A percentile compares a stretch with the other conserved stretches of the same genome.
These are phyloP conservation scores for Dissophora globulifera DNA, from an alignment of 192 early-diverging fungal genomes.

Conservation along the genomic window DNA sequence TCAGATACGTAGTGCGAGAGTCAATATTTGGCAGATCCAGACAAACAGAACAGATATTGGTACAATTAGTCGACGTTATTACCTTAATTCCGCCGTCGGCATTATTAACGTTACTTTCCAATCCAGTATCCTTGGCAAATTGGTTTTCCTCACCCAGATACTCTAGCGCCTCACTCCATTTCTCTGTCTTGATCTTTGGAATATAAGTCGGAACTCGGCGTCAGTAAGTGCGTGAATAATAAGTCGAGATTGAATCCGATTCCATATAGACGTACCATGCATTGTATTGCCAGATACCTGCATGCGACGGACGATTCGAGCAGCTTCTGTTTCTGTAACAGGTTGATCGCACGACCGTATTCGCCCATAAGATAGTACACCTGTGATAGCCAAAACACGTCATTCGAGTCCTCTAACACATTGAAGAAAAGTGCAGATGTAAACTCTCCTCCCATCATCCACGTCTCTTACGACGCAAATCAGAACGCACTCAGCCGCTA, in stretches of 20 bases:
- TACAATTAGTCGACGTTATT: too few relatives aligned
- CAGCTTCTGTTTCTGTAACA: slow-evolving; percentile 56
- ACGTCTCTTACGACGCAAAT: too few relatives aligned
- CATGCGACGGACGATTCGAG: slow-evolving; percentile 58
- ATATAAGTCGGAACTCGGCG: background rate
- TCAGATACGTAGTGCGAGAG: background rate
- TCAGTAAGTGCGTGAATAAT: too few relatives aligned
- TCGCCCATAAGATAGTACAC: slow-evolving; percentile 60
- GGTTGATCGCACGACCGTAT: slow-evolving; percentile 57
- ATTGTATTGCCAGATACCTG: slow-evolving; percentile 64
- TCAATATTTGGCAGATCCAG: too few relatives aligned
- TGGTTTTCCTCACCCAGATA: slow-evolving; percentile 63
- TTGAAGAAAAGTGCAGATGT: background rate
- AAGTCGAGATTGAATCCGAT: background rate
- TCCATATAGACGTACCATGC: slow-evolving; percentile 53
- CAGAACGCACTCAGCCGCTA: too few relatives aligned
- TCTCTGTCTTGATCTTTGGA: slow-evolving; percentile 56
- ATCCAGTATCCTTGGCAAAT: slow-evolving; percentile 22
- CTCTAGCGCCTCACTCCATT: slow-evolving; percentile 66
- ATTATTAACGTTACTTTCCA: slow-evolving; percentile 26
- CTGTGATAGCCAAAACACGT: slow-evolving; percentile 60
- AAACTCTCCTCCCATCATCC: too few relatives aligned
- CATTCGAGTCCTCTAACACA: slow-evolving; percentile 57
- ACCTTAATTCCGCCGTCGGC: slow-evolving; percentile 63
- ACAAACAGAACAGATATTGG: too few relatives aligned